Conservation (phyloP, 1,284 basidiomycete genomes). For the Papiliotrema terrestris region DNA sequence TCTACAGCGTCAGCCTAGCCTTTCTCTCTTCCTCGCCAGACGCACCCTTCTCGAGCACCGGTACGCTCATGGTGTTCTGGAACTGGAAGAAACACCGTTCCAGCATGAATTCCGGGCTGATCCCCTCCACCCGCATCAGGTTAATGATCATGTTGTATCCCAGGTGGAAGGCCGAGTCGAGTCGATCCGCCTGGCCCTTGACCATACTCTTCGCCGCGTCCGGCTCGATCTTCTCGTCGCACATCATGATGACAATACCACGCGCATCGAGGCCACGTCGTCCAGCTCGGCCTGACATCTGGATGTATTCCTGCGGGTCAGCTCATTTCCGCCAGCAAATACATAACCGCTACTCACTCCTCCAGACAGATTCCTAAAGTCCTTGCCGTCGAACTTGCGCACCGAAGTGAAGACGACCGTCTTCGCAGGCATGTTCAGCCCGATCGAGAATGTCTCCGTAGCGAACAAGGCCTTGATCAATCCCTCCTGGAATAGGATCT, state of each 20-base stretch:
- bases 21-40: constrained; percentile 1
- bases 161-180: constrained; percentile 97
- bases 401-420: constrained; percentile 94
- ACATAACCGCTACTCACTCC: constrained; percentile 30
- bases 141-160: constrained; percentile 99
- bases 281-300: constrained; percentile 98
- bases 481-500: constrained; percentile 99
- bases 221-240: constrained; percentile 96
- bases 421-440: constrained; percentile 99
- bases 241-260: constrained; percentile 99
- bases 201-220: constrained; percentile 92
- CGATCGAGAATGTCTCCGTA: constrained; percentile 99
- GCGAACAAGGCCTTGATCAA: constrained; percentile 98
- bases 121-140: constrained; percentile 96
- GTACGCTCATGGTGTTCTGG: constrained; percentile 88
- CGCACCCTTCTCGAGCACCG: constrained; percentile 77
- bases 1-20: constrained; percentile 54
- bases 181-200: constrained; percentile 93
- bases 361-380: constrained; percentile 80
- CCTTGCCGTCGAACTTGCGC: constrained; percentile 92
- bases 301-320: constrained; percentile 78
- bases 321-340: background rate
- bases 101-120: constrained; percentile 98
- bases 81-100: constrained; percentile 98
- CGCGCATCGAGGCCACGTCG: constrained; percentile 95